Evolutionary conservation across 2,329 filamentous ascomycete genomes (phyloP), one percentile per base, ranked within the genome.

Genomic region (Juglanconis oblonga): DNA sequence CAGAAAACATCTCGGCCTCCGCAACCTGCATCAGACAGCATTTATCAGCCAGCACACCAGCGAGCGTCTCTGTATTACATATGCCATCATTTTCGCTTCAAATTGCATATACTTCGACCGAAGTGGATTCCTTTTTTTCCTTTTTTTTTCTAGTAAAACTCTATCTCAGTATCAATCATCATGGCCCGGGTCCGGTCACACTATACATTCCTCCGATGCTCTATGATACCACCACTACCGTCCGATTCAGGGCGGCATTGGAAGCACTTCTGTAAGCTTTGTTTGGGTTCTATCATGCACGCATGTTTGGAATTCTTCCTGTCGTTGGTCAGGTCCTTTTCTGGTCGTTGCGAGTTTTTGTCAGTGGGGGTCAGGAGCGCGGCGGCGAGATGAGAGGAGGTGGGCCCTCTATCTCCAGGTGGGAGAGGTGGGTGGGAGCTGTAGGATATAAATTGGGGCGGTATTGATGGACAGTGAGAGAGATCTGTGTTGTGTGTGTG

Each of bases 181-280:
- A 17, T 60, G 57, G 52, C 60, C 60, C 57, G 35, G 60, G 57
- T 55, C 49, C 35, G 57, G 60, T 36, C 53, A 62, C 50, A 57
- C 40, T 47, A 48, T 53, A 53, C 60, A 57, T 56, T 62, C 48
- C 48, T 58, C 60, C 52, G 35, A 56, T 55, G 57, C 60, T 59
- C 57, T 45, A 62, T 57, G 60, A 59, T 62, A 62, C 57, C 57
- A 53, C 45, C 38, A 53, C 60, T 40, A 40, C 44, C 59, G 51
- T 58, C 54, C 55, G 45, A 36, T 42, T 31, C 7, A 49, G 55
- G 51, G 32, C 45, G 55, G 44, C 24, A n/a, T 55, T 45, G 48
- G 17, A 53, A 59, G 51, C 57, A 54, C 52, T 53, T 50, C 38
- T 36, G 53, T 36, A 54, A 52, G 57, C 49, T 57, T 59, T 57